Percentiles rank a stretch among this genome's conserved stretches.
Evolutionary conservation across 2,329 filamentous ascomycete genomes (phyloP).

Genomic region (Sporothrix euskadiensis): DNA sequence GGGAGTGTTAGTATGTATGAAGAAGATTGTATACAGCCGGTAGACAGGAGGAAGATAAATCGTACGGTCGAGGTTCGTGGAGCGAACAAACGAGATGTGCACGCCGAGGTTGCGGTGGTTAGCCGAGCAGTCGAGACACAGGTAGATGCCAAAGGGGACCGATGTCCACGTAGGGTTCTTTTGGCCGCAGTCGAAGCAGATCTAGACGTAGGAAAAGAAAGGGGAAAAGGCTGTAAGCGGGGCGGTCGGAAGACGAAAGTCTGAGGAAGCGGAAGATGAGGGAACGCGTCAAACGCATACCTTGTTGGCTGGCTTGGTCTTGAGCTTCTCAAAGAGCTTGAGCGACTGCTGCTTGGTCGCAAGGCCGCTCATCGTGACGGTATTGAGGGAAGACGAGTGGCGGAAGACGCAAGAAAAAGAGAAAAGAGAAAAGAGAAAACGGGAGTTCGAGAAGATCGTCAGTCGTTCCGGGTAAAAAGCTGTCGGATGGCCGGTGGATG

Average conservation of each 20-base stretch:
- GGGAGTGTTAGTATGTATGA: background rate
- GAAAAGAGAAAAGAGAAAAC: background rate
- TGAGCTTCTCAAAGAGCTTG: slow-evolving; percentile 97
- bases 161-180: slow-evolving; percentile 99
- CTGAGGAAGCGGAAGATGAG: background rate
- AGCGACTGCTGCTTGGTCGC: slow-evolving; percentile 94
- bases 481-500: background rate
- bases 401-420: background rate
- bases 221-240: background rate
- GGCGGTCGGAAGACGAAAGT: background rate
- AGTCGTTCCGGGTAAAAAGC: slow-evolving; percentile 9
- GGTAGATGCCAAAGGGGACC: slow-evolving; percentile 91
- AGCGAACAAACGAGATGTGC: slow-evolving; percentile 98
- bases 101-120: slow-evolving; percentile 97
- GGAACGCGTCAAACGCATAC: slow-evolving; percentile 50
- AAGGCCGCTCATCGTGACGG: slow-evolving; percentile 62
- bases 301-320: slow-evolving; percentile 92
- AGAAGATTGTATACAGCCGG: background rate
- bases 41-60: too few species aligned
- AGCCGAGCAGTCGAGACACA: slow-evolving; percentile 95
- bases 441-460: background rate
- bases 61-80: slow-evolving; percentile 94
- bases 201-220: slow-evolving; percentile 50
- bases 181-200: slow-evolving; percentile 97
- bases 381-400: background rate